Conservation (phyloP, 1,284 basidiomycete genomes). For the Neonothopanus nambi region DNA sequence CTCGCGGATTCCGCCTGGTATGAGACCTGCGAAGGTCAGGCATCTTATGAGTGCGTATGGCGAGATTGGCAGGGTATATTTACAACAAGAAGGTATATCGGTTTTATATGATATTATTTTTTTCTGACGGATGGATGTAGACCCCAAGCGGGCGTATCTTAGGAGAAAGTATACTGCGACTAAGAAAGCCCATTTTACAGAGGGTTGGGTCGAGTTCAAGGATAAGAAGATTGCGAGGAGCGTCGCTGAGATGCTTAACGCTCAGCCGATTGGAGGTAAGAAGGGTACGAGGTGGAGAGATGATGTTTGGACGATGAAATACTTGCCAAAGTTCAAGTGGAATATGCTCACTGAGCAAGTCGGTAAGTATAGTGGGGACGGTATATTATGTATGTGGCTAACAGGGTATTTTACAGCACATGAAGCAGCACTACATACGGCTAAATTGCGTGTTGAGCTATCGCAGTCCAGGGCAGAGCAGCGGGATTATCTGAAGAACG, state of each 20-base stretch:
- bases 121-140: slow-evolving; percentile 38
- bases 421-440: slow-evolving; percentile 87
- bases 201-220: slow-evolving; percentile 98
- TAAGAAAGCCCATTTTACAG: slow-evolving; percentile 85
- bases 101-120: not conserved
- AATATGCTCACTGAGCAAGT: slow-evolving; percentile 98
- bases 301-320: slow-evolving; percentile 99
- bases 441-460: slow-evolving; percentile 88
- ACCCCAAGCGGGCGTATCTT: slow-evolving; percentile 76
- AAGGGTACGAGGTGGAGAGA: slow-evolving; percentile 92
- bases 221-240: slow-evolving; percentile 91
- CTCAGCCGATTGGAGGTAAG: slow-evolving; percentile 93
- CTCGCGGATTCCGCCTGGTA: slow-evolving; percentile 96
- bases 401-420: slow-evolving; percentile 66
- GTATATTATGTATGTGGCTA: too few relatives aligned
- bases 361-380: slow-evolving; percentile 58
- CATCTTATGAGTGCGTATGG: slow-evolving; percentile 89
- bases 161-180: slow-evolving; percentile 78
- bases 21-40: slow-evolving; percentile 95
- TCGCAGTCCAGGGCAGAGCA: slow-evolving; percentile 89
- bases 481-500: slow-evolving; percentile 90
- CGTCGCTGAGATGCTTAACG: slow-evolving; percentile 95
- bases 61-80: slow-evolving; percentile 83
- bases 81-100: slow-evolving; percentile 77
- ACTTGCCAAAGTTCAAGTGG: slow-evolving; percentile 98